Evolutionary conservation across 2,329 filamentous ascomycete genomes (phyloP).

Genomic region (Cytospora schulzeri): DNA sequence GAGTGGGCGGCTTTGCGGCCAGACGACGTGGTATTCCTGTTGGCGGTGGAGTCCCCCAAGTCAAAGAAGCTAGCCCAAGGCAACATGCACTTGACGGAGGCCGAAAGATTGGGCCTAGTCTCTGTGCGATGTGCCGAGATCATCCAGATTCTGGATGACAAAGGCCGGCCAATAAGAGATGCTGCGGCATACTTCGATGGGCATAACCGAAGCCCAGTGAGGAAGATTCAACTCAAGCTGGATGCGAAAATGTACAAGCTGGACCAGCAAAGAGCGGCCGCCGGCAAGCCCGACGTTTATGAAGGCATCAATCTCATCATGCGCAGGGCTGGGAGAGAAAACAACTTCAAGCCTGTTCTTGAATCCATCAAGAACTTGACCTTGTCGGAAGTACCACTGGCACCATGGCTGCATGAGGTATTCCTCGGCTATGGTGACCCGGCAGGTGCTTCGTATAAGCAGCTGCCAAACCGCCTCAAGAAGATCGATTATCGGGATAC

Average conservation of each 20-base stretch:
- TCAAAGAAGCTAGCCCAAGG: slow-evolving; percentile 57
- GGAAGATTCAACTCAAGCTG: slow-evolving; percentile 78
- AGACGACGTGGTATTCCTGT: slow-evolving; percentile 87
- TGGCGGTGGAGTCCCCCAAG: slow-evolving; percentile 69
- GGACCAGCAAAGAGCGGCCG: slow-evolving; percentile 67
- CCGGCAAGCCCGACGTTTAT: slow-evolving; percentile 78
- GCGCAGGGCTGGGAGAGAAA: slow-evolving; percentile 82
- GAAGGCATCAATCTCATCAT: slow-evolving; percentile 83
- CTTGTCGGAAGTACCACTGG: slow-evolving; percentile 81
- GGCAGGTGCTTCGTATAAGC: slow-evolving; percentile 81
- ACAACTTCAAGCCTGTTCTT: slow-evolving; percentile 94
- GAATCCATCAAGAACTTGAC: slow-evolving; percentile 88
- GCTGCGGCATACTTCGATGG: slow-evolving; percentile 63
- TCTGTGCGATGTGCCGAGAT: slow-evolving; percentile 82
- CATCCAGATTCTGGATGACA: slow-evolving; percentile 82
- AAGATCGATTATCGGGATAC: slow-evolving; percentile 91
- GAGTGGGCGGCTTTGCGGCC: slow-evolving; percentile 90
- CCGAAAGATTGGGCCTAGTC: slow-evolving; percentile 67
- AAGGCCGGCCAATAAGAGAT: slow-evolving; percentile 72
- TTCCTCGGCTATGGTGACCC: slow-evolving; percentile 98
- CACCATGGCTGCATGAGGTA: slow-evolving; percentile 92
- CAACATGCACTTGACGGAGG: slow-evolving; percentile 41
- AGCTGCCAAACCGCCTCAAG: slow-evolving; percentile 74
- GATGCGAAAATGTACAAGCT: slow-evolving; percentile 77
- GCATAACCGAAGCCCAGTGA: slow-evolving; percentile 59